Evolutionary conservation across 1,284 basidiomycete genomes (phyloP), one percentile per base, ranked within the genome.

Genomic region (Ganoderma lingzhi): DNA sequence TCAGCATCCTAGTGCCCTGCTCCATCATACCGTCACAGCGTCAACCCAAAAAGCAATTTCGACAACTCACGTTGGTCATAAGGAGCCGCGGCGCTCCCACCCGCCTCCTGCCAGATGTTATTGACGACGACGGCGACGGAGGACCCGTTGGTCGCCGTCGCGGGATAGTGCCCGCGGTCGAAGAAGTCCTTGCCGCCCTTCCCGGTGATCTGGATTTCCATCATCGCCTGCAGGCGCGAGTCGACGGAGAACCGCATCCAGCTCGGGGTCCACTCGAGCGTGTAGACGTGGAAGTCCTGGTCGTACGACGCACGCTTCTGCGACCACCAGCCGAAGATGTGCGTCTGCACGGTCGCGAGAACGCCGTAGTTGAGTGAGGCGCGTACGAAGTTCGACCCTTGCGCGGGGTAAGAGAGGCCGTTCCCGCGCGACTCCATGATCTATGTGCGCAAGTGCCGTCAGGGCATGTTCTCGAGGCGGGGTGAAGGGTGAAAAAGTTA

Each of bases 351-450:
- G 30, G 83, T 77, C 8, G 81, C 80, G 0, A 88, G 84, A 5
- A 90, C 90, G 2, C 94, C 94, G 87, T 92, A 96, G 81, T 94
- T 93, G 60, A 96, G 85, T 42, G 88, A 84, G 28, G 90, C 88
- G 75, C 90, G 88, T 42, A 93, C 90, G 75, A 85, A 91, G 83
- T 96, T 94, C 35, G 84, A 83, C 67, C 91, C 91, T 69, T 91
- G 90, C 0, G 84, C 86, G 3, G 87, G 82, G 78, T 94, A 94
- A 1, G 83, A 80, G 4, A 87, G 81, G 15, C 83, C 82, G 76
- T 93, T 93, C 4, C 93, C 92, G 64, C 90, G 84, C 0, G 87
- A 87, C 76, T 93, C 91, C 80, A 95, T 87, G 69, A 96, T 90
- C 86, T 90, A 76, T 90, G 76, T 17, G 30, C 12, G 45, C 19